These are phyloP conservation scores for Coemansia sp. DNA, from an alignment of 192 early-diverging fungal species.

Conservation along the genomic window DNA sequence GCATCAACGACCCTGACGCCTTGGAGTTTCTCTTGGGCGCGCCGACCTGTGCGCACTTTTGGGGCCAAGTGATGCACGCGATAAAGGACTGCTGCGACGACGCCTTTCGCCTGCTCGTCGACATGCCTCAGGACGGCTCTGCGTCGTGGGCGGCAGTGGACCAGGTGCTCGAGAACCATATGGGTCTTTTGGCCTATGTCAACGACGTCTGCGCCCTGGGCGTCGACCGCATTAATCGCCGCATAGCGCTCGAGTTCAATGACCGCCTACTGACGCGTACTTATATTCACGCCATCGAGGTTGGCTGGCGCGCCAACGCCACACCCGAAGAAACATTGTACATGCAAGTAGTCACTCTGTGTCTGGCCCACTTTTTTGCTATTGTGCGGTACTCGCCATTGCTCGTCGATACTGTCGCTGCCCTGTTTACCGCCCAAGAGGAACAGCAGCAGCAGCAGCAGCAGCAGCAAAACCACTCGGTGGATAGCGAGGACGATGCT, in stretches of 20 bases:
- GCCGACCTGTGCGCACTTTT: conserved; percentile 36
- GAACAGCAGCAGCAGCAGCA: background rate
- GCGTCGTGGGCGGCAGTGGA: conserved; percentile 53
- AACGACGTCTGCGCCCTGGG: conserved; percentile 65
- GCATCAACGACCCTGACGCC: conserved; percentile 41
- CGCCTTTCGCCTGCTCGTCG: conserved; percentile 48
- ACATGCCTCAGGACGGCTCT: conserved; percentile 41
- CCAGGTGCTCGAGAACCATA: conserved; percentile 64
- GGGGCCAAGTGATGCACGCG: conserved; percentile 47
- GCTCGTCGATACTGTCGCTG: conserved; percentile 36
- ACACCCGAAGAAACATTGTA: conserved; percentile 44
- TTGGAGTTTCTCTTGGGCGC: conserved; percentile 42
- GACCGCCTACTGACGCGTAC: conserved; percentile 47
- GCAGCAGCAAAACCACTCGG: background rate
- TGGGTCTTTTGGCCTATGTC: conserved; percentile 67
- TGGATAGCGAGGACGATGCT: background rate
- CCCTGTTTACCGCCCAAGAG: conserved; percentile 33
- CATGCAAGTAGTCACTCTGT: conserved; percentile 55
- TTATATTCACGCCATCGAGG: conserved; percentile 35
- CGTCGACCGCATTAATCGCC: conserved; percentile 61
- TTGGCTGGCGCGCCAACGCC: conserved; percentile 34
- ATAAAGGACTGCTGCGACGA: conserved; percentile 40
- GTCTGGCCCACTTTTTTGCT: conserved; percentile 51
- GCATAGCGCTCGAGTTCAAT: conserved; percentile 27
- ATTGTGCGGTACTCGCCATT: conserved; percentile 52